These are phyloP conservation scores for Alternaria arbusti DNA, from an alignment of 2,329 filamentous ascomycete species.

Conservation along the genomic window DNA sequence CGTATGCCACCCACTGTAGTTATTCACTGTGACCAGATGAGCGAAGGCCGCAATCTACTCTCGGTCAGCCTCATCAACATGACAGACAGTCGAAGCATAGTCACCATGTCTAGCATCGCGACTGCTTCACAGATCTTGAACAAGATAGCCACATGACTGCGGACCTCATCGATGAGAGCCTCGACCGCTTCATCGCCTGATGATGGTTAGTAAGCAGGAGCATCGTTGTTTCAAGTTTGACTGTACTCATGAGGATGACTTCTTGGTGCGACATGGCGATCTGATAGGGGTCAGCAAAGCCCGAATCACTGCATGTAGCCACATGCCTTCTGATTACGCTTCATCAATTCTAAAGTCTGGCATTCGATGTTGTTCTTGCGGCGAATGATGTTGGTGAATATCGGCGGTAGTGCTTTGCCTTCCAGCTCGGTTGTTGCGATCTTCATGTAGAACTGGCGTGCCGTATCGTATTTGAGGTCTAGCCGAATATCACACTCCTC, in stretches of 20 bases:
- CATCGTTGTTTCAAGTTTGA: neutral
- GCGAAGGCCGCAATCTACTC: conserved; percentile 42
- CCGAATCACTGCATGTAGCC: neutral
- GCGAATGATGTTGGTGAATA: conserved; percentile 78
- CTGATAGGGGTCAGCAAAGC: conserved; percentile 46
- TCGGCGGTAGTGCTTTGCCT: conserved; percentile 63
- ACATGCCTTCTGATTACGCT: conserved; percentile 65
- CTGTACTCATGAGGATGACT: conserved; percentile 74
- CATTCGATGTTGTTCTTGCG: conserved; percentile 83
- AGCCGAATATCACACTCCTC: conserved; percentile 64
- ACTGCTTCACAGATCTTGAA: conserved; percentile 88
- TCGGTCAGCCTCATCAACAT: conserved; percentile 4
- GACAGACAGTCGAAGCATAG: neutral
- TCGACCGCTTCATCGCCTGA: conserved; percentile 72
- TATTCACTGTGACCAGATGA: conserved; percentile 71
- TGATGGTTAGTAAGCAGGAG: neutral
- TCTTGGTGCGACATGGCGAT: conserved; percentile 84
- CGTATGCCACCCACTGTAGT: conserved; percentile 56
- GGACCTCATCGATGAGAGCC: conserved; percentile 73
- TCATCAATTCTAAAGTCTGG: conserved; percentile 83
- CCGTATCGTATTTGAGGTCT: conserved; percentile 76
- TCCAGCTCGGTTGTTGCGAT: conserved; percentile 69
- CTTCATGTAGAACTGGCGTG: conserved; percentile 80
- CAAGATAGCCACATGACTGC: conserved; percentile 71
- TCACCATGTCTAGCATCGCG: conserved; percentile 84